Conservation (phyloP, 805 yeast species). For the Komagataella pastoris region DNA sequence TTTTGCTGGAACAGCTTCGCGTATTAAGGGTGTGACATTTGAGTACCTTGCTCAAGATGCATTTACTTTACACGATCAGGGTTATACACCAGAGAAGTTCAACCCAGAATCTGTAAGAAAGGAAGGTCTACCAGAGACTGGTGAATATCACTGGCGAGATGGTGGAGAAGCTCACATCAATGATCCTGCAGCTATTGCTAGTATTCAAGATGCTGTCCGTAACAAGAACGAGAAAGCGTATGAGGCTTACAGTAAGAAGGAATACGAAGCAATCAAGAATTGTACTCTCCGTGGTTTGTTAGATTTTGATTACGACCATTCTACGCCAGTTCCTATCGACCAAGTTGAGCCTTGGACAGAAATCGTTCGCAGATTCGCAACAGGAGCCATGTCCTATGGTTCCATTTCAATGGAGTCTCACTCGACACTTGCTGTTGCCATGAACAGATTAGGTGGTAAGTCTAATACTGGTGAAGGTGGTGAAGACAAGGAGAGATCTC, state of each 20-base stretch:
- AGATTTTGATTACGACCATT: conserved; percentile 70
- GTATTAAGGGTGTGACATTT: conserved; percentile 91
- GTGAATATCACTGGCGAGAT: conserved; percentile 98
- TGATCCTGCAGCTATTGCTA: conserved; percentile 90
- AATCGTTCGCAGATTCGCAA: conserved; percentile 89
- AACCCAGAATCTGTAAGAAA: conserved; percentile 38
- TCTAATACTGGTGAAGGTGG: conserved; percentile 99
- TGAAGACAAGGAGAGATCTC: conserved; percentile 88
- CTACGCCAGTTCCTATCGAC: conserved; percentile 78
- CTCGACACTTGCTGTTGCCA: conserved; percentile 94
- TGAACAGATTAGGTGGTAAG: conserved; percentile 96
- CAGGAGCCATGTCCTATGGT: conserved; percentile 99
- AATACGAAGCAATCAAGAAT: conserved; percentile 79
- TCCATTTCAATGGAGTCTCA: conserved; percentile 98
- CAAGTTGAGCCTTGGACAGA: conserved; percentile 99
- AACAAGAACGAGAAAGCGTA: conserved; percentile 92
- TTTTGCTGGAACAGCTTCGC: conserved; percentile 94
- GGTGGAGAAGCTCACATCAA: conserved; percentile 95
- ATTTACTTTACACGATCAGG: conserved; percentile 83
- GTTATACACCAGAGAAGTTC: conserved; percentile 60
- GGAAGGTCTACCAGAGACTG: conserved; percentile 77
- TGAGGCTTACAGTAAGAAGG: conserved; percentile 79
- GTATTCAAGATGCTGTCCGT: conserved; percentile 95
- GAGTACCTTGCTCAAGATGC: conserved; percentile 97
- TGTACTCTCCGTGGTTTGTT: conserved; percentile 92